Evolutionary conservation across 2,329 filamentous ascomycete species (phyloP).

Genomic region (Colletotrichum lini): DNA sequence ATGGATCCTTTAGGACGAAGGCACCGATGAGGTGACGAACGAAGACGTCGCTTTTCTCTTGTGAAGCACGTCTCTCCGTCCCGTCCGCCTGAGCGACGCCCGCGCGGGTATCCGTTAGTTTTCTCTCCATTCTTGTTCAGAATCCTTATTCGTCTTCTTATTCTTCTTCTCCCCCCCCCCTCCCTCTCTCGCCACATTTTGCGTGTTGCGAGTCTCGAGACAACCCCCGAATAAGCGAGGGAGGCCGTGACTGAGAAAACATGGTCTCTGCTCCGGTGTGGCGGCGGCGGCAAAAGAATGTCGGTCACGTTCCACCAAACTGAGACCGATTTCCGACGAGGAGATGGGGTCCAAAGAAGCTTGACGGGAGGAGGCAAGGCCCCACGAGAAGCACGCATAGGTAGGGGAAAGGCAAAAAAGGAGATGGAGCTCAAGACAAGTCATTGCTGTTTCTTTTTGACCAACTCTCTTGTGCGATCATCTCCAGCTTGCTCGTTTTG

Average conservation of each 20-base stretch:
- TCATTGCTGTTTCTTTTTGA: background rate
- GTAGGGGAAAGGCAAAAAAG: background rate
- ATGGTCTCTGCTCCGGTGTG: background rate
- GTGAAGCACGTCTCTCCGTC: background rate
- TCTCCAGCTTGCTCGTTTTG: background rate
- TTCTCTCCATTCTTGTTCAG: background rate
- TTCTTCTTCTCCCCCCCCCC: background rate
- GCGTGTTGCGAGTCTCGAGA: constrained; percentile 5
- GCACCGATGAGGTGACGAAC: background rate
- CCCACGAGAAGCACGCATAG: no score
- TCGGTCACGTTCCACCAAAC: background rate
- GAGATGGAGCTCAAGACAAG: background rate
- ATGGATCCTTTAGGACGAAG: background rate
- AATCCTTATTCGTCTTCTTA: background rate
- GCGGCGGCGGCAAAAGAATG: background rate
- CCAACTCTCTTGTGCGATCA: background rate
- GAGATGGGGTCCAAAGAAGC: background rate
- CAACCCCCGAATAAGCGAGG: background rate
- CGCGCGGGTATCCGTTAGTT: constrained; percentile 6
- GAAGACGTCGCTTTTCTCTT: background rate
- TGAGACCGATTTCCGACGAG: constrained; percentile 5
- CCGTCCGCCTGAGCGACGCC: constrained; percentile 15
- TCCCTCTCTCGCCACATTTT: background rate
- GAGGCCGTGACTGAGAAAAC: background rate
- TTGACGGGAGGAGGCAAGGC: background rate